Percentiles rank a stretch among this genome's conserved stretches.
These are phyloP conservation scores for Seminavis robusta DNA, from an alignment of 108 stramenopile species.

Conservation along the genomic window DNA sequence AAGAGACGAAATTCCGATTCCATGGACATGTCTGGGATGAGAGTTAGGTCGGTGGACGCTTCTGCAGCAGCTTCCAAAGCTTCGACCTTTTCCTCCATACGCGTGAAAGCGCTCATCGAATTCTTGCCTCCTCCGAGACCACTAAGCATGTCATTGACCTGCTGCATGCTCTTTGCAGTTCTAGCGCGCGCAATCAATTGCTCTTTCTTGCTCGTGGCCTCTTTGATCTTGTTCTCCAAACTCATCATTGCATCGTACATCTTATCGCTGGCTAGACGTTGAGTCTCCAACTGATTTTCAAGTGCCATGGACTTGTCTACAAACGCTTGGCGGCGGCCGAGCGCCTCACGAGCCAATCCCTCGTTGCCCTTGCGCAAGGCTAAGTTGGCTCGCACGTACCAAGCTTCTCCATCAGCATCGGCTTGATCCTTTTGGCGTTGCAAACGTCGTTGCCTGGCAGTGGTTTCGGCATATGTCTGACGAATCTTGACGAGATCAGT, in stretches of 20 bases:
- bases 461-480: conserved; percentile 89
- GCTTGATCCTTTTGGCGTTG: conserved; percentile 53
- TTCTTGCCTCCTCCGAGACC: conserved; percentile 68
- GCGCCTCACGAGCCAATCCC: conserved; percentile 80
- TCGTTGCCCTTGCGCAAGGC: conserved; percentile 79
- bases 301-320: conserved; percentile 49
- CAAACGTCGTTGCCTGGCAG: conserved; percentile 78
- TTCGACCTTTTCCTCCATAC: conserved; percentile 91
- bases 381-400: conserved; percentile 85
- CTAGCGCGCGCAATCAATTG: conserved; percentile 82
- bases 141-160: conserved; percentile 90
- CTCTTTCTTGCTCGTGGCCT: conserved; percentile 82
- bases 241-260: conserved; percentile 76
- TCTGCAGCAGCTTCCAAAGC: conserved; percentile 80
- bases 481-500: conserved; percentile 81
- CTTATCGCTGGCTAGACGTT: conserved; percentile 60
- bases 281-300: conserved; percentile 62
- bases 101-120: conserved; percentile 85
- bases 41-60: conserved; percentile 70
- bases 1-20: conserved; percentile 76
- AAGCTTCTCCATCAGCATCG: conserved; percentile 58
- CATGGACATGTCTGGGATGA: conserved; percentile 25
- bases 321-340: conserved; percentile 72
- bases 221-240: conserved; percentile 79
- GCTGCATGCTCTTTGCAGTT: conserved; percentile 77